Conservation (phyloP, 495 filamentous ascomycete genomes). For the Echria macrotheca region DNA sequence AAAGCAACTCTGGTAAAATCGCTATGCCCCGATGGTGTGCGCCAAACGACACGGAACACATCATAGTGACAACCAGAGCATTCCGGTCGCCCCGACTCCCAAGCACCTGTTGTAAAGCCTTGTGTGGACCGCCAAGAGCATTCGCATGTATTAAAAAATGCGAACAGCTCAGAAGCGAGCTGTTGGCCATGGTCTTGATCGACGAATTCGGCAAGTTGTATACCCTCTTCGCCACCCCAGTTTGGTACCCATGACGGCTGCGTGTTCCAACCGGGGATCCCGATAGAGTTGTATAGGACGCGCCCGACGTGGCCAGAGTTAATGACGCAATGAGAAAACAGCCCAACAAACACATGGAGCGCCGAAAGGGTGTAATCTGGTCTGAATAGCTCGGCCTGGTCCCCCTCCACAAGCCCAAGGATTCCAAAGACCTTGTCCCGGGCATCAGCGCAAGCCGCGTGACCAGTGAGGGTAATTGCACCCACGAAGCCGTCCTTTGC, state of each 20-base stretch:
- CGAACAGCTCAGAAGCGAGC: background rate
- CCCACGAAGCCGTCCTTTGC: background rate
- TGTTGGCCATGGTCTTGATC: background rate
- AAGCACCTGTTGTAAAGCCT: too few relatives aligned
- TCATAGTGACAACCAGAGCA: too few relatives aligned
- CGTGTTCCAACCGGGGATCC: background rate
- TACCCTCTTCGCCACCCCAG: background rate
- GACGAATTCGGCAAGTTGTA: background rate
- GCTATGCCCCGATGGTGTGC: too few relatives aligned
- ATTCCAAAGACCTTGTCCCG: slow-evolving; percentile 13
- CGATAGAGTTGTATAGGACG: background rate
- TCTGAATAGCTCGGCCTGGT: slow-evolving; percentile 5
- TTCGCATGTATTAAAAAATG: too few relatives aligned
- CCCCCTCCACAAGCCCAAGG: slow-evolving; percentile 14
- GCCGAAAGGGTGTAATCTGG: background rate
- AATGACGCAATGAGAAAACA: background rate
- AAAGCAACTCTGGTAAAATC: too few relatives aligned
- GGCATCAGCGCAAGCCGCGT: background rate
- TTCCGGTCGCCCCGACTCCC: too few relatives aligned
- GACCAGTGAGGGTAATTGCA: background rate
- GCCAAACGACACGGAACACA: too few relatives aligned
- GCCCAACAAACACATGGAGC: background rate
- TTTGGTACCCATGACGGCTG: background rate
- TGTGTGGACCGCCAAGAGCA: too few relatives aligned
- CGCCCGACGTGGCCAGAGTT: background rate